Base-by-base conservation (phyloP, 2,329 filamentous ascomycete species). In the Diplodia sapinea region DNA sequence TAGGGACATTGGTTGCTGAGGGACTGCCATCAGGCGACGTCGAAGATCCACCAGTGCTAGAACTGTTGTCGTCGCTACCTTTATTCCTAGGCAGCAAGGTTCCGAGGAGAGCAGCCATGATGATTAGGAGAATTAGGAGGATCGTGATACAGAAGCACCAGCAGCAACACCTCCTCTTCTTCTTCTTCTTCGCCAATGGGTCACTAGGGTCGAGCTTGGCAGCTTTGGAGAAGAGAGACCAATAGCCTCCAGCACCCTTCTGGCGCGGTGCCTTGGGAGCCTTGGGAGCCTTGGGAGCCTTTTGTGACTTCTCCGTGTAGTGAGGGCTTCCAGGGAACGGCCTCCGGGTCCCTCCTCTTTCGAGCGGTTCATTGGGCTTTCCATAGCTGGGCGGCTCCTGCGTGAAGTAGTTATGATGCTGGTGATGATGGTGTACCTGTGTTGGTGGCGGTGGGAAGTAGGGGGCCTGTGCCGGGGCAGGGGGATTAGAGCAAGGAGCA, bases 41-140 rank as follows among this genome's bases (percentile, higher is more conserved):
- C 17, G 65, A 62, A 11, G 33, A 29, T 5, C 54, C 49, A 40
- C 55, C 50, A 1, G 65, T 59, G 33, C 29, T 61, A 12, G 65
- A 67, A 8, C 55, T 38, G 20, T 49, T 56, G 20, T 67, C 73
- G 31, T 71, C 79, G 75, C 70, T 80, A 79, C 70, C 78, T 81
- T 65, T 82, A 76, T 70, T 77, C 55, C 71, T 74, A 0, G 74
- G 75, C 29, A 78, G 69, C 0, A 79, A 73, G 4, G 79, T 74
- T 12, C 75, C 69, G 17, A 82, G 71, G 1, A 81, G 74, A 31
- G 81, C 76, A 43, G 83, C 74, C 43, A 76, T 72, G 62, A 79
- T 69, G 38, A 82, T 73, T 2, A 80, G 74, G 49, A 80, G 68
- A 31, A 82, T 68, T 59, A 74, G 74, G 49, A 74, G 69, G 57